Evolutionary conservation across 2,329 filamentous ascomycete genomes (phyloP), one percentile per base, ranked within the genome.

Genomic region (Cladosporium sp.): DNA sequence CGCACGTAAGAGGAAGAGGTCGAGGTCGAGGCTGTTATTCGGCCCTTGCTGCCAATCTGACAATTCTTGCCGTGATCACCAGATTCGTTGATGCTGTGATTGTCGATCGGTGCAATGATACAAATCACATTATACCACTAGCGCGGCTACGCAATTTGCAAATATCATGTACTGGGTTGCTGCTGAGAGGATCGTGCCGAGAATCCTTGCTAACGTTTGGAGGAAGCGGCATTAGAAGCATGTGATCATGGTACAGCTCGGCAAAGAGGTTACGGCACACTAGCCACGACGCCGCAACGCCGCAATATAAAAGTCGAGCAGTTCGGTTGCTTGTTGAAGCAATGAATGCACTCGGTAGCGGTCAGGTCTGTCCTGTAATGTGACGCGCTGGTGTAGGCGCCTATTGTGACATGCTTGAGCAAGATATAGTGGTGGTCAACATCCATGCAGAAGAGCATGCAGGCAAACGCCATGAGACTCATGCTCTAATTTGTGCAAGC

Each of bases 121-220:
- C 64, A 53, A 19, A 65, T 51, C 12, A 63, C 57, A 17, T 63
- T 47, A 44, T 65, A 65, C 39, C 61, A 37, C 19, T 65, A 52
- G n/a, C 69, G 67, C 1, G 68, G 58, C 0, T 58, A 47, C 10
- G 64, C 60, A 19, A 69, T 68, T 24, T 64, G 47, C 15, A 52
- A 36, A 24, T 59, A 61, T 53, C 59, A 64, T 15, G 49, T 53
- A n/a, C 59, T 63, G 42, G 17, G 59, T 60, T 15, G 62, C 42
- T 6, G 60, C 58, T 25, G 61, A 55, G 28, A 60, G 70, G 44
- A 68, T 67, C 1, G 73, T 73, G 22, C 73, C 73, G 3, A 73
- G 73, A 54, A 73, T 71, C 13, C 60, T 63, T 12, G 72, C 68
- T 5, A 74, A 68, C 9, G 73, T 73, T 58, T 75, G 73, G 17